Evolutionary conservation across 495 filamentous ascomycete genomes (phyloP).

Genomic region (Neurospora sp.): DNA sequence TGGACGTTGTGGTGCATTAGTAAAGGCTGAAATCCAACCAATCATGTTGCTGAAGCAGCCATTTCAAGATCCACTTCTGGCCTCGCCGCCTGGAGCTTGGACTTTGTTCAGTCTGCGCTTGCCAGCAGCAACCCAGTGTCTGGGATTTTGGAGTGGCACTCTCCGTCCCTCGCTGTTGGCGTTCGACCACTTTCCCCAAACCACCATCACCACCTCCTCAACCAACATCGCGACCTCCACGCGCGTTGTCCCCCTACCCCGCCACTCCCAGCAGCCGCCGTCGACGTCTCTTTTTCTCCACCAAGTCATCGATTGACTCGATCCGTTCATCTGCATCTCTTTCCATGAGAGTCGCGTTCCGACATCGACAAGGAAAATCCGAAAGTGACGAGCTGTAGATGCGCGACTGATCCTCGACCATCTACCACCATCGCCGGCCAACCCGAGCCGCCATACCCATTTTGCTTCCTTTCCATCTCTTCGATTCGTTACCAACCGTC

Average conservation of each 20-base stretch:
- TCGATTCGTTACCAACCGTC: neutral
- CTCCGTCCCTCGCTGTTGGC: neutral
- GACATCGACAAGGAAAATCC: neutral
- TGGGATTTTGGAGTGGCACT: neutral
- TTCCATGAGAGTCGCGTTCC: neutral
- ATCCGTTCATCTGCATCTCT: neutral
- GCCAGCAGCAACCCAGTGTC: neutral
- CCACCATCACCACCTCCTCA: neutral
- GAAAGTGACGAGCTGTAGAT: neutral
- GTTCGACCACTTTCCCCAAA: neutral
- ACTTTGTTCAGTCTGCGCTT: neutral
- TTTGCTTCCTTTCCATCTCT: neutral
- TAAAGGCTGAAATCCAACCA: neutral
- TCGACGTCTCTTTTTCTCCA: neutral
- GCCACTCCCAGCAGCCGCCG: neutral
- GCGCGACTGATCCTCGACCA: neutral
- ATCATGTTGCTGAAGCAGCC: neutral
- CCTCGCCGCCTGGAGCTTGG: neutral
- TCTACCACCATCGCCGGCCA: neutral
- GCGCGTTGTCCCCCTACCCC: neutral
- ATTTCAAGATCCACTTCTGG: neutral
- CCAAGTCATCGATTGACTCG: neutral
- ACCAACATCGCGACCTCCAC: neutral
- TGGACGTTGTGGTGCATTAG: neutral
- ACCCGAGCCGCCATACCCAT: neutral